Evolutionary conservation across 169 alveolate genomes (phyloP).

Genomic region (Cryptosporidium sp.): DNA sequence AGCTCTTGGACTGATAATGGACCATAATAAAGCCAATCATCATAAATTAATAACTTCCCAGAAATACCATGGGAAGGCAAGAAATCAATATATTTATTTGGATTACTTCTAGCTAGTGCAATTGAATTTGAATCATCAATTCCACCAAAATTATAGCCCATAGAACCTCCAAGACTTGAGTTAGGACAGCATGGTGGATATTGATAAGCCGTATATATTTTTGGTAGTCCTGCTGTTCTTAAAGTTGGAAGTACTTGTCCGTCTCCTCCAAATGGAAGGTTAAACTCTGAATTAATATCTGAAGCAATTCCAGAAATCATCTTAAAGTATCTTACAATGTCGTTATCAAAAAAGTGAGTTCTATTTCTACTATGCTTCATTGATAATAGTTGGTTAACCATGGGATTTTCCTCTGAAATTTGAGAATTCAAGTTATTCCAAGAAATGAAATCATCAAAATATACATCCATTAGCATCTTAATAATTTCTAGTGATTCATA

Average conservation of each 20-base stretch:
- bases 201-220: constrained; percentile 73
- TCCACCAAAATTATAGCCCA: constrained; percentile 56
- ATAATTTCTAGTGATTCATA: constrained; percentile 51
- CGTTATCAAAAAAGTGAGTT: constrained; percentile 29
- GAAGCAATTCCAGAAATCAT: constrained; percentile 51
- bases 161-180: constrained; percentile 64
- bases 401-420: constrained; percentile 17
- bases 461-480: constrained; percentile 20
- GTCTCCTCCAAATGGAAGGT: constrained; percentile 69
- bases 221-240: constrained; percentile 69
- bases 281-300: constrained; percentile 22
- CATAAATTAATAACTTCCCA: constrained; percentile 42
- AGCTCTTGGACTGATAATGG: constrained; percentile 60
- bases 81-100: not conserved
- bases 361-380: constrained; percentile 37
- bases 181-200: constrained; percentile 69
- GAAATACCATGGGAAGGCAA: constrained; percentile 63
- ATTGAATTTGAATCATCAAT: constrained; percentile 42
- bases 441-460: constrained; percentile 63
- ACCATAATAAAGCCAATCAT: constrained; percentile 61
- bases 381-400: constrained; percentile 44
- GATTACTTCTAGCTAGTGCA: not conserved
- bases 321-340: constrained; percentile 10
- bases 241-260: constrained; percentile 69
- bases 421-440: constrained; percentile 34